Percentiles rank a stretch among this genome's conserved stretches.
These are phyloP conservation scores for Leptosphaerulina australis DNA, from an alignment of 2,329 filamentous ascomycete genomes.

Conservation along the genomic window DNA sequence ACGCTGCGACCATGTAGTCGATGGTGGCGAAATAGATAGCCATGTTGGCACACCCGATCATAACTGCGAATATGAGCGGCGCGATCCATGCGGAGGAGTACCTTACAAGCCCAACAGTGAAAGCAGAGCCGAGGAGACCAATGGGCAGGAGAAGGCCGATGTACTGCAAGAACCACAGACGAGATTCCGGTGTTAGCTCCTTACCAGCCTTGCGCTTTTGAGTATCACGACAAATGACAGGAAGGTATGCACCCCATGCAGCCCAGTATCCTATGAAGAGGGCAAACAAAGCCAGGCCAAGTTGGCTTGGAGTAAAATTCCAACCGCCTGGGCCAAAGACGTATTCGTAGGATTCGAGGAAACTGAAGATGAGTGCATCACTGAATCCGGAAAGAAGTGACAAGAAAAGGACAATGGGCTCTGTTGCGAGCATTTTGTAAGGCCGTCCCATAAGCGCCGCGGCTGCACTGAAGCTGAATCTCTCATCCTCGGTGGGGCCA, in stretches of 20 bases:
- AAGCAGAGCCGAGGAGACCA: constrained; percentile 72
- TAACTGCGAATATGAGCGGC: constrained; percentile 52
- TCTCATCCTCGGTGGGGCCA: constrained; percentile 68
- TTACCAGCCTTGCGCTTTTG: constrained; percentile 54
- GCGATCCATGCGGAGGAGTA: constrained; percentile 68
- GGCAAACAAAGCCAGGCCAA: constrained; percentile 64
- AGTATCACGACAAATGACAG: constrained; percentile 55
- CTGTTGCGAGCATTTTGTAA: constrained; percentile 74
- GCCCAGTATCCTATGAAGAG: constrained; percentile 69
- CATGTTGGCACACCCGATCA: constrained; percentile 72
- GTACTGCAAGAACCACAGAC: constrained; percentile 68
- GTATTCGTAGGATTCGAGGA: constrained; percentile 71
- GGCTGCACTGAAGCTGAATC: constrained; percentile 49
- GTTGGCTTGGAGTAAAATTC: constrained; percentile 62
- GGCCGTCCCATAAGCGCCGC: constrained; percentile 64
- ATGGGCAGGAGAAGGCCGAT: constrained; percentile 66
- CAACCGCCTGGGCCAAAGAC: constrained; percentile 67
- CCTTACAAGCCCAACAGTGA: constrained; percentile 65
- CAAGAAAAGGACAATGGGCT: constrained; percentile 73
- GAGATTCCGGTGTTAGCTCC: constrained; percentile 64
- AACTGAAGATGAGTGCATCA: constrained; percentile 78
- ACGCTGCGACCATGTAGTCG: constrained; percentile 77
- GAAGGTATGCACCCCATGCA: constrained; percentile 65
- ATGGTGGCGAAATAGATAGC: constrained; percentile 77
- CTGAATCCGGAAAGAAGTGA: constrained; percentile 75